A percentile compares a stretch with the other conserved stretches of the same genome.
Conservation (phyloP, 2,329 filamentous ascomycete species). For the Trichoderma pleuroti region DNA sequence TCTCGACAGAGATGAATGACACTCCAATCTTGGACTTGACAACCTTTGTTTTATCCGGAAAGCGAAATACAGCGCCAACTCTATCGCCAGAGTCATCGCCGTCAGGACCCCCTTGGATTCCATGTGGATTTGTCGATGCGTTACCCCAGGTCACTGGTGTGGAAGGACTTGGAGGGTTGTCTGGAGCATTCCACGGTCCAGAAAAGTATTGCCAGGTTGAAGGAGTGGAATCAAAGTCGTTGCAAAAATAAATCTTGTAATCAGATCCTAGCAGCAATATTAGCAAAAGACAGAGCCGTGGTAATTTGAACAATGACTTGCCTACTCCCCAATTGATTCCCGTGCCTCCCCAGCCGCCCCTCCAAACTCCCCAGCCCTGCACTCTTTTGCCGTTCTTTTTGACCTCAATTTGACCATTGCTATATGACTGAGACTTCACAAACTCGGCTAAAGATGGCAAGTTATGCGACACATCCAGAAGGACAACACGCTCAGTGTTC, state of each 20-base stretch:
- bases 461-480: conserved; percentile 49
- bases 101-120: conserved; percentile 47
- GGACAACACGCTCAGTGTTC: conserved; percentile 37
- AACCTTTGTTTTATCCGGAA: conserved; percentile 32
- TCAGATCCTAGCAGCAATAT: conserved; percentile 3
- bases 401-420: conserved; percentile 38
- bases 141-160: conserved; percentile 42
- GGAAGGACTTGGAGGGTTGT: conserved; percentile 28
- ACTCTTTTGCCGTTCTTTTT: conserved; percentile 39
- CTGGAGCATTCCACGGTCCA: conserved; percentile 23
- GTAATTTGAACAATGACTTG: background rate
- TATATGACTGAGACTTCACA: conserved; percentile 39
- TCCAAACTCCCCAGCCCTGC: conserved; percentile 45
- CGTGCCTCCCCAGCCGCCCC: conserved; percentile 14
- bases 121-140: conserved; percentile 49
- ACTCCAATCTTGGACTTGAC: conserved; percentile 50
- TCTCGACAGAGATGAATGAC: conserved; percentile 46
- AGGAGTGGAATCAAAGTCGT: conserved; percentile 22
- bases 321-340: conserved; percentile 17
- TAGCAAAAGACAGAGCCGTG: background rate
- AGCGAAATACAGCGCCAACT: conserved; percentile 50
- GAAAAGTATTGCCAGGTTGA: conserved; percentile 36
- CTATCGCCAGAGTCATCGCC: conserved; percentile 51
- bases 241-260: conserved; percentile 22
- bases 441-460: conserved; percentile 38